Evolutionary conservation across 2,329 filamentous ascomycete genomes (phyloP).

Genomic region (Penicillium sp.): DNA sequence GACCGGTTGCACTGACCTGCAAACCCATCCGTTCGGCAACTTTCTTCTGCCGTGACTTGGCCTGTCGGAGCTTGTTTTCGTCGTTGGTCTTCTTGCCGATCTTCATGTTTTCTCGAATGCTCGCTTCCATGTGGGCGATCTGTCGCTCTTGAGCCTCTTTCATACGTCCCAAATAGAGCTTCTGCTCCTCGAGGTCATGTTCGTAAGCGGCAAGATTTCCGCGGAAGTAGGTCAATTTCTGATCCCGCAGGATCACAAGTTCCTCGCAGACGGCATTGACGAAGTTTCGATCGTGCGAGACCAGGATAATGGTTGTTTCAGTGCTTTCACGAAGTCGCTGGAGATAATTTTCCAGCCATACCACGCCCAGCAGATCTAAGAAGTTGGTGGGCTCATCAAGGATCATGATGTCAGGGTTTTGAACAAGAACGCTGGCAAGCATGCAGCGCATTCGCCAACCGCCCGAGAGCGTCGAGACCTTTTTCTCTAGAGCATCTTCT

Average conservation of each 20-base stretch:
- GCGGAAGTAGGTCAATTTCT: slow-evolving; percentile 68
- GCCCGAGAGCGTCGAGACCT: slow-evolving; percentile 67
- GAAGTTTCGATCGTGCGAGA: slow-evolving; percentile 83
- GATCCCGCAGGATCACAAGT: slow-evolving; percentile 71
- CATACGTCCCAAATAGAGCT: slow-evolving; percentile 67
- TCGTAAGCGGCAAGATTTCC: slow-evolving; percentile 73
- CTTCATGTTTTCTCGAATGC: slow-evolving; percentile 70
- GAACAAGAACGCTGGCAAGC: slow-evolving; percentile 64
- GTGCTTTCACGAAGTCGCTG: slow-evolving; percentile 53
- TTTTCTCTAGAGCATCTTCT: slow-evolving; percentile 57
- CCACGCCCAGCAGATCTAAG: slow-evolving; percentile 74
- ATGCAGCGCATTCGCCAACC: slow-evolving; percentile 72
- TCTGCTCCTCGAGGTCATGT: slow-evolving; percentile 61
- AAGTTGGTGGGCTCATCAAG: slow-evolving; percentile 88
- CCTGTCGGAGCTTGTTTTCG: slow-evolving; percentile 81
- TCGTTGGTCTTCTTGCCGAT: slow-evolving; percentile 74
- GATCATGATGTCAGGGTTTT: slow-evolving; percentile 72
- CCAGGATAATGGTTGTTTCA: slow-evolving; percentile 66
- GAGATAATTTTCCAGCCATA: slow-evolving; percentile 78
- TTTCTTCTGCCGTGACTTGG: slow-evolving; percentile 79
- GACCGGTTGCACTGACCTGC: slow-evolving; percentile 67
- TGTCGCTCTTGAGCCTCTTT: slow-evolving; percentile 79
- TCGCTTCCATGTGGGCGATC: slow-evolving; percentile 74
- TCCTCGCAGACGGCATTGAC: slow-evolving; percentile 72
- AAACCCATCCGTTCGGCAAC: slow-evolving; percentile 77